These are phyloP conservation scores for Rhynchosporium secalis DNA, from an alignment of 2,329 filamentous ascomycete species.

Conservation along the genomic window DNA sequence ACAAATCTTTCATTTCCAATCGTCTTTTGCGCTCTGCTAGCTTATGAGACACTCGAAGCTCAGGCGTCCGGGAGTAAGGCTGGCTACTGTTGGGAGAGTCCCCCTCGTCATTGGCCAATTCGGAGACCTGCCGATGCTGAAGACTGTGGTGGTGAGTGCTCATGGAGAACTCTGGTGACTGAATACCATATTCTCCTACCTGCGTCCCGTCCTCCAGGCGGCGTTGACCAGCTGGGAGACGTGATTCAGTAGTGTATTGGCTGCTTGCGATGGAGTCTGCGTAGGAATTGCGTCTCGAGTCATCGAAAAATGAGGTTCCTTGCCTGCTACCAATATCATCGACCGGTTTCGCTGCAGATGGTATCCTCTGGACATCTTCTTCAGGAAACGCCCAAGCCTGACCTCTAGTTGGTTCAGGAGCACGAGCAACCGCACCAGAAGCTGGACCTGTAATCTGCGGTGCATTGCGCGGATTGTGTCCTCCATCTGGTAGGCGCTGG, in stretches of 20 bases:
- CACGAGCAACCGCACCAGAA: conserved; percentile 64
- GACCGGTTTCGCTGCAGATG: conserved; percentile 48
- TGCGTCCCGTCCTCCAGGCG: conserved; percentile 63
- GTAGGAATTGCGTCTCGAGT: conserved; percentile 73
- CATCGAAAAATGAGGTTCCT: conserved; percentile 44
- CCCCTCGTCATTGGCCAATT: conserved; percentile 61
- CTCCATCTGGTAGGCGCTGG: conserved; percentile 44
- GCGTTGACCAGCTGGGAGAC: conserved; percentile 69
- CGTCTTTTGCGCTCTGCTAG: conserved; percentile 79
- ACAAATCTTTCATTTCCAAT: conserved; percentile 86
- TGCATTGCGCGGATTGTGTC: conserved; percentile 56
- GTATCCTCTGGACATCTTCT: conserved; percentile 59
- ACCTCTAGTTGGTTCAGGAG: conserved; percentile 77
- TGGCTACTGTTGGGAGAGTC: conserved; percentile 58
- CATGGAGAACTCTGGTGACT: conserved; percentile 53
- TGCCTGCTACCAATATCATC: conserved; percentile 46
- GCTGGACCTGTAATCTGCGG: conserved; percentile 74
- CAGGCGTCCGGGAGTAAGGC: conserved; percentile 80
- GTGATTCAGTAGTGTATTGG: conserved; percentile 74
- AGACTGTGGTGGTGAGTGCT: conserved; percentile 69
- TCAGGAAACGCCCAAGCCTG: conserved; percentile 84
- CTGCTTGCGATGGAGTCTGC: conserved; percentile 78
- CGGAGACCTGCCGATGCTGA: conserved; percentile 71
- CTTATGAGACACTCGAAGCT: conserved; percentile 81
- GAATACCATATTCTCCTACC: conserved; percentile 43